These are phyloP conservation scores for Schwanniomyces occidentalis DNA, from an alignment of 805 yeast genomes.

Conservation along the genomic window DNA sequence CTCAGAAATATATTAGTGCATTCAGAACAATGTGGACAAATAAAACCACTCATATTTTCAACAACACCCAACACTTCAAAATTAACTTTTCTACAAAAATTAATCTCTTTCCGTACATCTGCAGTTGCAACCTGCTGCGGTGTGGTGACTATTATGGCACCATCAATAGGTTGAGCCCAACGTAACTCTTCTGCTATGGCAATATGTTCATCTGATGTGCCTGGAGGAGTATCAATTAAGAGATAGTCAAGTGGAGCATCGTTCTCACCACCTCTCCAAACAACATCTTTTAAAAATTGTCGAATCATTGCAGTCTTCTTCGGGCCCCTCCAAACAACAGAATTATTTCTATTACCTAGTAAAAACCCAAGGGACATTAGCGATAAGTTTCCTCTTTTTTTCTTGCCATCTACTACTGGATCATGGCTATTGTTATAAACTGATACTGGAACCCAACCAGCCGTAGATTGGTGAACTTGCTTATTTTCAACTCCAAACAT, in stretches of 20 bases:
- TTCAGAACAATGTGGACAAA: constrained; percentile 92
- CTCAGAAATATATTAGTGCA: constrained; percentile 88
- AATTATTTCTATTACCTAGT: constrained; percentile 77
- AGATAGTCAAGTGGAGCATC: constrained; percentile 59
- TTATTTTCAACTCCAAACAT: constrained; percentile 88
- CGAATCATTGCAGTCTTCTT: constrained; percentile 97
- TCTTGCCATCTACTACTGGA: constrained; percentile 6
- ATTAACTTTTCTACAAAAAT: constrained; percentile 85
- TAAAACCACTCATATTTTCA: constrained; percentile 96
- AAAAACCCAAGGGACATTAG: constrained; percentile 90
- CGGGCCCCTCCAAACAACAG: constrained; percentile 98
- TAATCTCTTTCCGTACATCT: constrained; percentile 92
- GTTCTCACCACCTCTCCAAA: constrained; percentile 87
- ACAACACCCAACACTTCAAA: constrained; percentile 80
- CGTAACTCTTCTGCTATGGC: constrained; percentile 91
- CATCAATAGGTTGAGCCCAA: constrained; percentile 68
- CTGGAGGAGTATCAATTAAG: constrained; percentile 97
- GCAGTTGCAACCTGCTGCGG: constrained; percentile 93
- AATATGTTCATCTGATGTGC: constrained; percentile 97
- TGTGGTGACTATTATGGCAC: constrained; percentile 93
- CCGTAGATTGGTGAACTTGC: constrained; percentile 76
- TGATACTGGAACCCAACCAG: constrained; percentile 91
- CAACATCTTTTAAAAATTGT: constrained; percentile 87
- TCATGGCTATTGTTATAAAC: constrained; percentile 20
- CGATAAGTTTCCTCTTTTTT: constrained; percentile 45